Evolutionary conservation across 129 eudicot species (phyloP).

Genomic region (Scalesia atractyloides): DNA sequence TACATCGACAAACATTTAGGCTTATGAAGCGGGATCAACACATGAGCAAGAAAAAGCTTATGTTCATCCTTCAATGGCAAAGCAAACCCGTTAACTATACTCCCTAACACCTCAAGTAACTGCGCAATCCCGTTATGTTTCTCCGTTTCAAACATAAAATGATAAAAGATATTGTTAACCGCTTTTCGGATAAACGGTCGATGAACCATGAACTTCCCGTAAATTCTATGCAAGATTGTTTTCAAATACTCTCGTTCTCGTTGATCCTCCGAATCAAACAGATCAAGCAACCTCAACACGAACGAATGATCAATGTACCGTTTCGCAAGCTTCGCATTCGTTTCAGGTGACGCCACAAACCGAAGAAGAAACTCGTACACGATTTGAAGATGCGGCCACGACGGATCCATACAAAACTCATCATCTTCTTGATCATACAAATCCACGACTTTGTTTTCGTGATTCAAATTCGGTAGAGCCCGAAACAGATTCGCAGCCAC

Average conservation of each 20-base stretch:
- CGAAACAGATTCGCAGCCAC: conserved; percentile 66
- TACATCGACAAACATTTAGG: conserved; percentile 58
- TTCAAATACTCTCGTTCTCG: conserved; percentile 80
- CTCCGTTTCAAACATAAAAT: conserved; percentile 47
- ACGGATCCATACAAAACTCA: conserved; percentile 59
- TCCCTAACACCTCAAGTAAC: conserved; percentile 63
- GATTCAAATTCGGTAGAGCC: conserved; percentile 46
- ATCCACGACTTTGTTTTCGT: conserved; percentile 49
- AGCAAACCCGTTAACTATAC: conserved; percentile 64
- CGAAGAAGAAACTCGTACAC: conserved; percentile 76
- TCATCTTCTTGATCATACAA: conserved; percentile 74
- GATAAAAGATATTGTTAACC: conserved; percentile 53
- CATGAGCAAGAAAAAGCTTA: conserved; percentile 57
- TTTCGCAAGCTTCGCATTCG: conserved; percentile 61
- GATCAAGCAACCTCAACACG: conserved; percentile 55
- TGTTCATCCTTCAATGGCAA: conserved; percentile 65
- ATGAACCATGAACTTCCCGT: conserved; percentile 66
- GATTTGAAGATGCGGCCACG: conserved; percentile 84
- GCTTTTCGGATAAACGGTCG: conserved; percentile 75
- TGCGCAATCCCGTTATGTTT: conserved; percentile 57
- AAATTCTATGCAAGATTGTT: conserved; percentile 60
- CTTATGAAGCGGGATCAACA: conserved; percentile 74
- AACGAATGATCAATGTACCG: conserved; percentile 58
- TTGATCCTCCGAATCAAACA: conserved; percentile 65
- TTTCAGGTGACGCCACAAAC: conserved; percentile 67